A percentile compares a stretch with the other conserved stretches of the same genome.
These are phyloP conservation scores for Trypanosoma mega DNA, from an alignment of 208 protist species.

Conservation along the genomic window DNA sequence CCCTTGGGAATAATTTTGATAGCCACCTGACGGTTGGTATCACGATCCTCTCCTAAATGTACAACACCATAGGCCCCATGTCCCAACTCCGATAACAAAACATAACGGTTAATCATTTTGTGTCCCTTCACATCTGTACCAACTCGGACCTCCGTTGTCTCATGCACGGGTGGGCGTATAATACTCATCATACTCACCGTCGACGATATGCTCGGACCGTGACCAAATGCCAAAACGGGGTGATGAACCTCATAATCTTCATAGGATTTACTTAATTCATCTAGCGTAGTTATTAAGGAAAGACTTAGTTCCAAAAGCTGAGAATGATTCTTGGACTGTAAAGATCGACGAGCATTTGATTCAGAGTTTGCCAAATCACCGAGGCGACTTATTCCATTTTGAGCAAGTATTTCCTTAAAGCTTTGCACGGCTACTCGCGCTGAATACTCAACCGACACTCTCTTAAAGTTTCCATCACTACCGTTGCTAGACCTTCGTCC, in stretches of 20 bases:
- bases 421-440: background rate
- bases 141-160: constrained; percentile 50
- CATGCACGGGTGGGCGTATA: constrained; percentile 50
- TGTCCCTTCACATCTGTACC: constrained; percentile 60
- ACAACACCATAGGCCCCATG: constrained; percentile 66
- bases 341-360: background rate
- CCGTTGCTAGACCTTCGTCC: too few species aligned
- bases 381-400: background rate
- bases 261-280: background rate
- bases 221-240: background rate
- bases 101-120: constrained; percentile 74
- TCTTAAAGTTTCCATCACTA: background rate
- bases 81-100: constrained; percentile 53
- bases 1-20: constrained; percentile 85
- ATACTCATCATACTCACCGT: constrained; percentile 52
- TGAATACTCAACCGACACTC: background rate
- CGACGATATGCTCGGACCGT: constrained; percentile 30
- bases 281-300: too few species aligned
- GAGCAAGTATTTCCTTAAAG: background rate
- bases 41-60: constrained; percentile 55
- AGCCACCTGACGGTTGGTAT: constrained; percentile 51
- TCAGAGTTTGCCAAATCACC: background rate
- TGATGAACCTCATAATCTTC: background rate
- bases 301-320: background rate
- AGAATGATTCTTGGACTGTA: background rate